A percentile compares a stretch with the other conserved stretches of the same genome.
Evolutionary conservation across 305 asterid species (phyloP).

Genomic region (Ilex paraguariensis): DNA sequence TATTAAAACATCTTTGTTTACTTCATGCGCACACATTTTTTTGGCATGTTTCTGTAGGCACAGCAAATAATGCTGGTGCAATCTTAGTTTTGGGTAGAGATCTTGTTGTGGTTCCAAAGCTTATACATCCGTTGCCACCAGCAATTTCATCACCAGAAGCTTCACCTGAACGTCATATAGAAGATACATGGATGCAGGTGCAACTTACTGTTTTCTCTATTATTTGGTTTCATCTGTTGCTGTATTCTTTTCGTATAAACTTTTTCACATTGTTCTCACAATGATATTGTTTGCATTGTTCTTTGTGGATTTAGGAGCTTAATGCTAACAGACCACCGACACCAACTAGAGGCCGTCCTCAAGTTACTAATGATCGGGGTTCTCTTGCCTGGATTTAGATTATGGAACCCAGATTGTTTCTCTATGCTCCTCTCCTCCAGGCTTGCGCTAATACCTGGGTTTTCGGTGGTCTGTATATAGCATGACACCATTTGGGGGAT

Average conservation of each 20-base stretch:
- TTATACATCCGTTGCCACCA: conserved; percentile 97
- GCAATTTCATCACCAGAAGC: conserved; percentile 91
- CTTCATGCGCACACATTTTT: neutral
- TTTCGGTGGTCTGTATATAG: conserved; percentile 71
- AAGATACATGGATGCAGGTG: conserved; percentile 99
- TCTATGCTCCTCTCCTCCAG: conserved; percentile 28
- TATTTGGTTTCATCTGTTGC: conserved; percentile 3
- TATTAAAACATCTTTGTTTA: no score
- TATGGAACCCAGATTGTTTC: conserved; percentile 43
- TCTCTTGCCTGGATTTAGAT: conserved; percentile 95
- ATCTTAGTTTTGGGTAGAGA: conserved; percentile 99
- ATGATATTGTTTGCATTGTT: conserved; percentile 8
- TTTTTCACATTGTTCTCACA: neutral
- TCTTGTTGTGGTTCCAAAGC: conserved; percentile 97
- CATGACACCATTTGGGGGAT: conserved; percentile 32
- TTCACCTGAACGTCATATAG: conserved; percentile 86
- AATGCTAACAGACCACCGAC: conserved; percentile 99
- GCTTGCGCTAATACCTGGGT: conserved; percentile 61
- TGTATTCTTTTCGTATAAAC: neutral
- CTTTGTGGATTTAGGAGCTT: conserved; percentile 62
- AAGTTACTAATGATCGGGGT: conserved; percentile 88
- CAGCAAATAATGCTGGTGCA: conserved; percentile 99
- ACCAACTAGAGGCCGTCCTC: conserved; percentile 99
- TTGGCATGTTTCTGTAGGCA: conserved; percentile 42
- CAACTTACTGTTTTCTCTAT: conserved; percentile 12